A percentile compares a stretch with the other conserved stretches of the same genome.
These are phyloP conservation scores for Calonectria pauciramosa DNA, from an alignment of 2,329 filamentous ascomycete genomes.

Conservation along the genomic window DNA sequence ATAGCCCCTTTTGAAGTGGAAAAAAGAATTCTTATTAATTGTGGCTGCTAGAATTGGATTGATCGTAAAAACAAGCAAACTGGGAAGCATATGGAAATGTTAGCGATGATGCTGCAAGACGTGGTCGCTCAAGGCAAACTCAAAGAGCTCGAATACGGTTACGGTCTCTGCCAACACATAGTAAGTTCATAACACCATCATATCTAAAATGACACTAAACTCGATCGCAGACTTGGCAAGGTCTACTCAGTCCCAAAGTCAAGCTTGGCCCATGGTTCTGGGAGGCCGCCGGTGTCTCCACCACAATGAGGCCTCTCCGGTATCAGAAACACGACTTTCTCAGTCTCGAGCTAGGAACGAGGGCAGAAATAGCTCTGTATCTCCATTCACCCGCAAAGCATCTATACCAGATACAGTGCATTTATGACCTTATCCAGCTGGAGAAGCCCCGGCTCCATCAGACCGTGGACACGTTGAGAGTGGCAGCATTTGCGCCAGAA, in stretches of 20 bases:
- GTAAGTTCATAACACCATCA: constrained; percentile 15
- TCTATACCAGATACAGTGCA: constrained; percentile 21
- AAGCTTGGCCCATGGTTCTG: constrained; percentile 41
- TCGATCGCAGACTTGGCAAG: constrained; percentile 30
- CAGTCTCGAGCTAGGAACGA: constrained; percentile 29
- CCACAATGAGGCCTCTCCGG: constrained; percentile 26
- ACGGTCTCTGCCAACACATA: constrained; percentile 35
- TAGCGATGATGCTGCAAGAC: constrained; percentile 35
- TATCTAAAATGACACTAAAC: accelerated
- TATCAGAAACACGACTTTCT: constrained; percentile 35
- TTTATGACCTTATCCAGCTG: constrained; percentile 31
- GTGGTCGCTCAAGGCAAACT: constrained; percentile 26
- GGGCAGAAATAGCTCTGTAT: constrained; percentile 27
- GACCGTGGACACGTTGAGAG: constrained; percentile 8
- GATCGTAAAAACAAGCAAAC: constrained; percentile 28
- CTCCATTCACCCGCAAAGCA: constrained; percentile 30
- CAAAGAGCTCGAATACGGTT: constrained; percentile 29
- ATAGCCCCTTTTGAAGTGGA: background rate
- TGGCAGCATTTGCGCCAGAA: constrained; percentile 7
- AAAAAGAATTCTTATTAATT: background rate
- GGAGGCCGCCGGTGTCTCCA: constrained; percentile 19
- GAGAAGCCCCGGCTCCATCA: constrained; percentile 31
- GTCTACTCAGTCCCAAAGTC: constrained; percentile 35
- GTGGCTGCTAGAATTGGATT: constrained; percentile 21
- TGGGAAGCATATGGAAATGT: constrained; percentile 31